Conservation (phyloP, 345 rosid genomes). For the Iberis pinnata region DNA sequence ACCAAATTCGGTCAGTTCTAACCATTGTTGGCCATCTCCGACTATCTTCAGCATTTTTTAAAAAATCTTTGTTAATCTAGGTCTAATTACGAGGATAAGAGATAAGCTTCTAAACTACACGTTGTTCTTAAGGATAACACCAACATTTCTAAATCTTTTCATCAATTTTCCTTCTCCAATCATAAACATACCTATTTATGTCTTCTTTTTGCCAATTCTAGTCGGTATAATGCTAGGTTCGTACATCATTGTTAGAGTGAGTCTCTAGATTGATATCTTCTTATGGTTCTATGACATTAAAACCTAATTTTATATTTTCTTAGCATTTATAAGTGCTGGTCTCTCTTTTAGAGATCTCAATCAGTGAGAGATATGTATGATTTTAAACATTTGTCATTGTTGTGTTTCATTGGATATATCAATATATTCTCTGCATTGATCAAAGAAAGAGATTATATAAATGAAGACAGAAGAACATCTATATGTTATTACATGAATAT, state of each 20-base stretch:
- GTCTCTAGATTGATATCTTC: slow-evolving; percentile 1
- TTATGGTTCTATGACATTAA: background rate
- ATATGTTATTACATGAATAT: background rate
- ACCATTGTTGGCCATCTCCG: too few relatives aligned
- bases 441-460: slow-evolving; percentile 66
- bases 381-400: slow-evolving; percentile 56
- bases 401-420: slow-evolving; percentile 66
- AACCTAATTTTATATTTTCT: slow-evolving; percentile 1
- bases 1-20: too few relatives aligned
- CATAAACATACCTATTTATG: slow-evolving; percentile 85
- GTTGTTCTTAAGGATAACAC: slow-evolving; percentile 93
- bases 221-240: slow-evolving; percentile 93
- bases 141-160: slow-evolving; percentile 88
- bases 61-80: too few relatives aligned
- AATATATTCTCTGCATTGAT: slow-evolving; percentile 61
- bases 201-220: slow-evolving; percentile 84
- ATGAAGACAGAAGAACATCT: slow-evolving; percentile 25
- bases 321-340: slow-evolving; percentile 49
- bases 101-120: slow-evolving; percentile 91
- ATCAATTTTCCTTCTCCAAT: slow-evolving; percentile 98
- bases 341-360: slow-evolving; percentile 75
- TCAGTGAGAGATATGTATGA: slow-evolving; percentile 74
- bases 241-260: slow-evolving; percentile 87
- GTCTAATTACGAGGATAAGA: slow-evolving; percentile 75
- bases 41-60: too few relatives aligned